Evolutionary conservation across 1,284 basidiomycete genomes (phyloP).

Genomic region (Ceratobasidium sp.): DNA sequence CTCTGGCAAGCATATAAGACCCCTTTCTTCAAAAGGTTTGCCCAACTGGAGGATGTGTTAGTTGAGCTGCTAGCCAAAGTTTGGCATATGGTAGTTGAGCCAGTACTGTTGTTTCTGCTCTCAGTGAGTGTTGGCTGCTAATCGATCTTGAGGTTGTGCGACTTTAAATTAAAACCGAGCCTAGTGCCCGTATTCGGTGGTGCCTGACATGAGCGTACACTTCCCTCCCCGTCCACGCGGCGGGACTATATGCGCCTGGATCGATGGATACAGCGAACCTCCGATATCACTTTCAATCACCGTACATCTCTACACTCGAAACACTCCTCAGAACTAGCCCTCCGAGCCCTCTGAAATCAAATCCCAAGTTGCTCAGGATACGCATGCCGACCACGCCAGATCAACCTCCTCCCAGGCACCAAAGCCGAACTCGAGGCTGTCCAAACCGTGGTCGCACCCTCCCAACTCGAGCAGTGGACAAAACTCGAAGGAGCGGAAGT

Average conservation of each 20-base stretch:
- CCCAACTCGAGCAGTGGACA: neutral
- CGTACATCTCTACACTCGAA: slow-evolving; percentile 44
- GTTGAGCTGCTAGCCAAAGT: slow-evolving; percentile 10
- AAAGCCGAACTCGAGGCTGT: neutral
- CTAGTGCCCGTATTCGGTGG: slow-evolving; percentile 38
- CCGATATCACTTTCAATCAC: slow-evolving; percentile 44
- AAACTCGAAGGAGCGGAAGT: neutral
- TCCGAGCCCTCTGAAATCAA: neutral
- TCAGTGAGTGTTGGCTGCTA: neutral
- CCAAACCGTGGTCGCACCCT: neutral
- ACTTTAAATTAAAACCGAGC: slow-evolving; percentile 21
- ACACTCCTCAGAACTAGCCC: slow-evolving; percentile 38
- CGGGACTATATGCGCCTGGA: slow-evolving; percentile 41
- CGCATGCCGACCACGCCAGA: slow-evolving; percentile 20
- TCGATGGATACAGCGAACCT: slow-evolving; percentile 31
- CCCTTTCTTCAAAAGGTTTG: neutral
- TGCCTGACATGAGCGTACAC: slow-evolving; percentile 40
- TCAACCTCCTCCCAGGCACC: slow-evolving; percentile 1
- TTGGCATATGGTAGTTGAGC: slow-evolving; percentile 17
- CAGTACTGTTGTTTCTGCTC: neutral
- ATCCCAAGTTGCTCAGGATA: neutral
- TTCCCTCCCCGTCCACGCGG: slow-evolving; percentile 46
- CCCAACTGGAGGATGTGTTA: neutral
- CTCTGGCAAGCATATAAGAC: neutral
- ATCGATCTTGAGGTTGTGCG: neutral